These are phyloP conservation scores for Xerocomus amazonicus DNA, from an alignment of 1,284 basidiomycete species.

Conservation along the genomic window DNA sequence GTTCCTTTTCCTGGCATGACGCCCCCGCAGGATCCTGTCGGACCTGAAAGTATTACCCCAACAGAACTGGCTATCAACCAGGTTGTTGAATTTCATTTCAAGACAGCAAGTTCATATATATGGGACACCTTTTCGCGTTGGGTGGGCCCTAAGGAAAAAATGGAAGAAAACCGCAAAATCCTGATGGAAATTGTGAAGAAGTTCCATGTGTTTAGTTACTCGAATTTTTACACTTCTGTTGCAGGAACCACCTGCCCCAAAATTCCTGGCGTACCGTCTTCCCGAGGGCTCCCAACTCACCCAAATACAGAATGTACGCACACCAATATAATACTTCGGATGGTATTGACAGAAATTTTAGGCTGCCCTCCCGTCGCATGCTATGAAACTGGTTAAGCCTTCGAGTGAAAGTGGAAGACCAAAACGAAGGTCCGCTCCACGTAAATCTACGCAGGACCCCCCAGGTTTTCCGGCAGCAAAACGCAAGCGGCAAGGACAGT, in stretches of 20 bases:
- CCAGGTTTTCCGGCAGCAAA: conserved; percentile 22
- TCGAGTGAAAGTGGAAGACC: conserved; percentile 34
- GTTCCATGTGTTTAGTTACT: not conserved
- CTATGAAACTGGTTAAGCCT: conserved; percentile 51
- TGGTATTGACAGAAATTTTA: conserved; percentile 21
- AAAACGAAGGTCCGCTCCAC: conserved; percentile 28
- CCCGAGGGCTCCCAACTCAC: conserved; percentile 51
- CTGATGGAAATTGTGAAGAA: conserved; percentile 41
- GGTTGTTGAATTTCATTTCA: conserved; percentile 47
- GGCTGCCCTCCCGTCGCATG: conserved; percentile 46
- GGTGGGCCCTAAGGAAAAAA: conserved; percentile 50
- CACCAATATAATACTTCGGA: not conserved
- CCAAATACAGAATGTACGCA: conserved; percentile 53
- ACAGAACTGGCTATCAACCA: conserved; percentile 23
- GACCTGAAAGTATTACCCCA: conserved; percentile 10
- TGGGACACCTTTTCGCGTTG: conserved; percentile 56
- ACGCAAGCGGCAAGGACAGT: conserved; percentile 29
- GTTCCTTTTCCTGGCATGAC: conserved; percentile 31
- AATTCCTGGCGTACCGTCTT: conserved; percentile 57
- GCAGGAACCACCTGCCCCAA: conserved; percentile 40
- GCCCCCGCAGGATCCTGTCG: conserved; percentile 11
- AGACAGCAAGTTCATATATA: conserved; percentile 41
- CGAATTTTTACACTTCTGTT: conserved; percentile 2
- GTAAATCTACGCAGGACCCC: conserved; percentile 26
- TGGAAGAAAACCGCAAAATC: conserved; percentile 39